Conservation (phyloP, 345 rosid genomes). For the Streptanthus diversifolius region DNA sequence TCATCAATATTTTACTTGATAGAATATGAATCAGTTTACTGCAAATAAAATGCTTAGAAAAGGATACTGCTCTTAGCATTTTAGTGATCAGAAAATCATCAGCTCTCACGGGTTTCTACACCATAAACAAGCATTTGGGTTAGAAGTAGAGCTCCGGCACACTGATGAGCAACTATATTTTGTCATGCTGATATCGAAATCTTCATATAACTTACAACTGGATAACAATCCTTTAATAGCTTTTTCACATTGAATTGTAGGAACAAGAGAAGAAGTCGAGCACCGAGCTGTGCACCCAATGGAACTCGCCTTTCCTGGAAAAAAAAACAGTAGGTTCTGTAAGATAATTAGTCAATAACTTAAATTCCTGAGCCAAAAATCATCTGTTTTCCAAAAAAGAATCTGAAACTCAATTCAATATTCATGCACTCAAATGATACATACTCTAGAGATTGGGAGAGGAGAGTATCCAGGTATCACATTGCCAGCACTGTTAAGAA, state of each 20-base stretch:
- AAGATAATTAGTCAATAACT: neutral
- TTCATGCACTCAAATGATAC: conserved; percentile 9
- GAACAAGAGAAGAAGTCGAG: conserved; percentile 58
- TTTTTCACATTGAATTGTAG: conserved; percentile 52
- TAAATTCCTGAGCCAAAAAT: conserved; percentile 1
- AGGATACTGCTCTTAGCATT: conserved; percentile 97
- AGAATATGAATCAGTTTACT: neutral
- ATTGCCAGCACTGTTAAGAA: conserved; percentile 76
- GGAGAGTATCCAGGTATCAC: conserved; percentile 56
- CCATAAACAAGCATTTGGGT: conserved; percentile 10
- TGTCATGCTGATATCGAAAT: neutral
- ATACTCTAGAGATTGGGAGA: conserved; percentile 46
- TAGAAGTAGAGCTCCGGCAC: neutral
- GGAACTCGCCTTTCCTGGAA: conserved; percentile 64
- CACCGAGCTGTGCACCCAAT: conserved; percentile 56
- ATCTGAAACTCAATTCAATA: neutral
- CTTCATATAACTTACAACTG: conserved; percentile 52
- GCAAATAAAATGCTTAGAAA: neutral
- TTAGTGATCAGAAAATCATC: conserved; percentile 69
- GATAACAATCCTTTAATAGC: conserved; percentile 67
- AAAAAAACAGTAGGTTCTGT: neutral
- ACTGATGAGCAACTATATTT: neutral
- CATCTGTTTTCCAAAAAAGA: neutral
- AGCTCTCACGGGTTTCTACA: conserved; percentile 70
- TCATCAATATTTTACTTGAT: neutral